A percentile compares a stretch with the other conserved stretches of the same genome.
phyloP scores from a whole-genome alignment of 2,329 filamentous ascomycete species.

The Aspergillus aculeatus region DNA sequence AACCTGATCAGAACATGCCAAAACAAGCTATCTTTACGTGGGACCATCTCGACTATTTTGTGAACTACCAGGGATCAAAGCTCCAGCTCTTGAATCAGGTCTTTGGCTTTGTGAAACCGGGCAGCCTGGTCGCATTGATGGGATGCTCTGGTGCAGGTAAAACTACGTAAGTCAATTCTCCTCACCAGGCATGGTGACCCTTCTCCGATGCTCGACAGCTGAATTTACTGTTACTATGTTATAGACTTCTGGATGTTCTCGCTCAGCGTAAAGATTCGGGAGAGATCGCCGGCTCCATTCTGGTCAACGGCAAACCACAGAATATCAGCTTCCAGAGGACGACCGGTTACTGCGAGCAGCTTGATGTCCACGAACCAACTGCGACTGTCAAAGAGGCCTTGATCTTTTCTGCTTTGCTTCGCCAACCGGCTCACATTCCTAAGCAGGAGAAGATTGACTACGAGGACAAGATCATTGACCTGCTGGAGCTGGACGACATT shows the following conservation, averaged over 20 bases:
- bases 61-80: slow-evolving; percentile 45
- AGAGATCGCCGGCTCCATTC: slow-evolving; percentile 41
- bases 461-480: slow-evolving; percentile 62
- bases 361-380: slow-evolving; percentile 63
- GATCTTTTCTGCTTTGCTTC: slow-evolving; percentile 62
- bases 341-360: slow-evolving; percentile 58
- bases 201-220: not conserved
- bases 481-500: slow-evolving; percentile 64
- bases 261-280: slow-evolving; percentile 46
- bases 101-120: slow-evolving; percentile 70
- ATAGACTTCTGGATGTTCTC: slow-evolving; percentile 44
- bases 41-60: slow-evolving; percentile 75
- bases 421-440: slow-evolving; percentile 56
- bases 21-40: slow-evolving; percentile 78
- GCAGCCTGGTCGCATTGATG: slow-evolving; percentile 75
- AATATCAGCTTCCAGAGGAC: slow-evolving; percentile 50
- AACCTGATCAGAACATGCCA: not conserved
- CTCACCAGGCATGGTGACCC: too few relatives aligned
- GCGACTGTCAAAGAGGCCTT: slow-evolving; percentile 65
- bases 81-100: slow-evolving; percentile 57
- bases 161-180: slow-evolving; percentile 33
- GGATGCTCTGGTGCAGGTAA: slow-evolving; percentile 72
- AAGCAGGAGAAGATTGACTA: slow-evolving; percentile 62
- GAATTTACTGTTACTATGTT: too few relatives aligned
- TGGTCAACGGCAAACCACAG: slow-evolving; percentile 44